Percentiles rank a stretch among this genome's conserved stretches.
Conservation (phyloP, 2,329 filamentous ascomycete species). For the Dactylellina haptotyla region DNA sequence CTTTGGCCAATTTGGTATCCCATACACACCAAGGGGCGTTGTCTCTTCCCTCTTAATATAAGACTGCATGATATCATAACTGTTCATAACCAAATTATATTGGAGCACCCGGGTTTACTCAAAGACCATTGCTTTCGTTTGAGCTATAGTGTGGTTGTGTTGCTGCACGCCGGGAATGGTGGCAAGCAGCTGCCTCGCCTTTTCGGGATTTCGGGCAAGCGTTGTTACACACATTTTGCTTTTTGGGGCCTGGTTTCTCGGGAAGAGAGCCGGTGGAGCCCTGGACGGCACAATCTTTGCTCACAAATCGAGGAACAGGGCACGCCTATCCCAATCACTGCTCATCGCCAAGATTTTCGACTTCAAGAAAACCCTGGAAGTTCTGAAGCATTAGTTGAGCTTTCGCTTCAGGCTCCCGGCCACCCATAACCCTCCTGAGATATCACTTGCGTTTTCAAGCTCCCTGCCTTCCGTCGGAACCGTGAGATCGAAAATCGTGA, state of each 20-base stretch:
- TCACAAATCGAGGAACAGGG: constrained; percentile 5
- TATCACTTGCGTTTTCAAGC: no score
- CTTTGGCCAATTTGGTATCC: no score
- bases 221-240: constrained; percentile 32
- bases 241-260: constrained; percentile 28
- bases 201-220: constrained; percentile 40
- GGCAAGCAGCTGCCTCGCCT: not conserved
- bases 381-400: no score
- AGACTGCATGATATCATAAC: constrained; percentile 8
- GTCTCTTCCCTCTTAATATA: no score
- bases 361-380: constrained; percentile 4
- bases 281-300: constrained; percentile 1
- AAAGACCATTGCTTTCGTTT: not conserved
- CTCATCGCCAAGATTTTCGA: constrained; percentile 24
- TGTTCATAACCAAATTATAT: not conserved
- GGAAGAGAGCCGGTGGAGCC: constrained; percentile 48
- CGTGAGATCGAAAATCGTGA: no score
- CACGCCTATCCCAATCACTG: constrained; percentile 16
- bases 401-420: no score
- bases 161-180: constrained; percentile 1
- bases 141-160: not conserved
- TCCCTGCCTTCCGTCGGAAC: no score
- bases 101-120: not conserved
- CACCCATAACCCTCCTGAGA: no score
- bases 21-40: no score